Conservation (phyloP, 768 basidiomycete genomes). For the Hortiboletus flavorubellus region DNA sequence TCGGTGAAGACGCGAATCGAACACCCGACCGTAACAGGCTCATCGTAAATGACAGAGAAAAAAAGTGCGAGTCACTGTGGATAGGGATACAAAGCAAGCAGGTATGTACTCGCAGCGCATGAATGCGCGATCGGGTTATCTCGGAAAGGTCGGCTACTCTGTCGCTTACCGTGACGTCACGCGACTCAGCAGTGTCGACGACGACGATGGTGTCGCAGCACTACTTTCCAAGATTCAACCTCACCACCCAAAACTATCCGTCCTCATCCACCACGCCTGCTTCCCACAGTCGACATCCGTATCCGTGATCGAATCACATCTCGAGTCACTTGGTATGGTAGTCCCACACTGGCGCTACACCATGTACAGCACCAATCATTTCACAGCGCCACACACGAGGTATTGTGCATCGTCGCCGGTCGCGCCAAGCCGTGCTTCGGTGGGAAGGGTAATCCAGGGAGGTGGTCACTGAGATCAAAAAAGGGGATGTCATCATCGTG, state of each 20-base stretch:
- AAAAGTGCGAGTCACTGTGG: background rate
- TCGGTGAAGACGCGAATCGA: background rate
- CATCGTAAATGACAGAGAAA: slow-evolving; percentile 8
- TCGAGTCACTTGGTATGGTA: slow-evolving; percentile 33
- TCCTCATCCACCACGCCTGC: slow-evolving; percentile 37
- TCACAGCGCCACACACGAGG: slow-evolving; percentile 44
- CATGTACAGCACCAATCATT: slow-evolving; percentile 41
- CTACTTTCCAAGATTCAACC: slow-evolving; percentile 31
- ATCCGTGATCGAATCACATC: slow-evolving; percentile 33
- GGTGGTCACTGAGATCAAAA: slow-evolving; percentile 30
- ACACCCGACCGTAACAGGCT: slow-evolving; percentile 10
- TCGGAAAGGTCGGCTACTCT: slow-evolving; percentile 9
- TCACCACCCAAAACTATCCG: slow-evolving; percentile 38
- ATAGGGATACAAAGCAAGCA: background rate
- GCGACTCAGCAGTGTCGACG: background rate
- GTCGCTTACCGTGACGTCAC: slow-evolving; percentile 1
- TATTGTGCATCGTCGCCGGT: slow-evolving; percentile 35
- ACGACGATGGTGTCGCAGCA: slow-evolving; percentile 23
- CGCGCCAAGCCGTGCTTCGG: slow-evolving; percentile 39
- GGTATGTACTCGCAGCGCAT: background rate
- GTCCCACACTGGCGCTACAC: slow-evolving; percentile 41
- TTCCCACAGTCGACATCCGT: slow-evolving; percentile 24
- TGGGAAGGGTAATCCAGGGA: slow-evolving; percentile 34
- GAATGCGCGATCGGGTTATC: slow-evolving; percentile 5
- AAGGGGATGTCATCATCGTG: slow-evolving; percentile 40